Evolutionary conservation across 148 eudicot genomes (phyloP), one percentile per base, ranked within the genome.

Genomic region (Cornus florida): DNA sequence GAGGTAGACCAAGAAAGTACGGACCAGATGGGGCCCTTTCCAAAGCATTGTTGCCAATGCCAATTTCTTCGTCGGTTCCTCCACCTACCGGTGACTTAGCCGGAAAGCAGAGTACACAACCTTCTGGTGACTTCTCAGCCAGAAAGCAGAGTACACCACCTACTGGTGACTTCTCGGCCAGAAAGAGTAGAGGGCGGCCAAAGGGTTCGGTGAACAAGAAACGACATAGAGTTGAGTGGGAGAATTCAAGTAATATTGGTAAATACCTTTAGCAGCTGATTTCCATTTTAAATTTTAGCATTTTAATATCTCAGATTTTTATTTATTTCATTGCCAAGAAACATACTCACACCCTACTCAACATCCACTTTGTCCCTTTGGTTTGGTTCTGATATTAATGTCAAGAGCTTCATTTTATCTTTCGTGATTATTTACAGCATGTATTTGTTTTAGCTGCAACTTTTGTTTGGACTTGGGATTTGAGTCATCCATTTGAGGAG

Each of bases 1-100:
- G 90, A 73, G 93, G 93, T 13, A 82, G 97, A 70, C 97, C 97
- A 70, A 83, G 97, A 66, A 92, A 89, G 80, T 92, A 92, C 72
- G 88, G 80, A 4, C 88, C 92, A 1, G 92, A 85, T 74, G 92
- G 89, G 48, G 77, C 79, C 2, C 28, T 75, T 31, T 24, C 70
- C 12, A 83, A 77, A 67, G 50, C 48, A 43, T 43, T 43, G 48
- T 43, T 7, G 2, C 62, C 62, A 16, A 57, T 57, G 62, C 82
- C 82, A 20, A 59, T 75, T 22, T 50, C 73, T 20, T 32, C 67
- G 1, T 74, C 48, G 20, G 67, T 10, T 80, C 72, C 77, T 7
- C 72, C 77, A 35, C 17, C 62, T 57, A 13, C 20, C 19, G 5
- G 60, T 8, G 60, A 3, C 60, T 56, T 11, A 6, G 3, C 60